phyloP scores from a whole-genome alignment of 352 stramenopile species.

The Phytopythium boreale region DNA sequence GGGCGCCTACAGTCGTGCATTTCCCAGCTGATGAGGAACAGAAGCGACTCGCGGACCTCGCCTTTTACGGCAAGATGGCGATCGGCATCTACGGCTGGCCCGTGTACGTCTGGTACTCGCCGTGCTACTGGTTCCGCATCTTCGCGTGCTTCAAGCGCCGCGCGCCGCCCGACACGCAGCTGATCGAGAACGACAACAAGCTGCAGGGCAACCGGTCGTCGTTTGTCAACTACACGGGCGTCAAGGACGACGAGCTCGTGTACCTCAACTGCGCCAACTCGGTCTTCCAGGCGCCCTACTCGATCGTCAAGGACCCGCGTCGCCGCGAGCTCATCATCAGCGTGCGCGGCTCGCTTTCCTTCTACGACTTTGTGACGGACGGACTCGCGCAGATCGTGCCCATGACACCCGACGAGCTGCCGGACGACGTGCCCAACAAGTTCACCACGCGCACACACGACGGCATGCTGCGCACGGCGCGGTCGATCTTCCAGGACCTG shows the following conservation, averaged over 20 bases:
- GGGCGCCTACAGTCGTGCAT: conserved; percentile 19
- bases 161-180: conserved; percentile 29
- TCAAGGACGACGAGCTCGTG: conserved; percentile 52
- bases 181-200: conserved; percentile 65
- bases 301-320: conserved; percentile 61
- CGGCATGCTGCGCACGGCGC: conserved; percentile 66
- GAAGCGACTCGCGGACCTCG: conserved; percentile 41
- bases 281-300: conserved; percentile 74
- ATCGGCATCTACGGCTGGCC: conserved; percentile 82
- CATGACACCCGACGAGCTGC: conserved; percentile 58
- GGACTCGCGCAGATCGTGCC: conserved; percentile 58
- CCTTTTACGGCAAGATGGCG: conserved; percentile 61
- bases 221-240: conserved; percentile 71
- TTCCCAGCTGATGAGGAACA: conserved; percentile 45
- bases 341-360: conserved; percentile 71
- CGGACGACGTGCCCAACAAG: conserved; percentile 42
- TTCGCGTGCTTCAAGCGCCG: conserved; percentile 55
- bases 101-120: conserved; percentile 76
- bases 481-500: conserved; percentile 54
- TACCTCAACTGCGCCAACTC: conserved; percentile 81
- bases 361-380: conserved; percentile 80
- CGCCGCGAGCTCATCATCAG: conserved; percentile 72
- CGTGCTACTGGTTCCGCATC: conserved; percentile 64
- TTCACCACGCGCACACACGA: conserved; percentile 59
- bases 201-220: conserved; percentile 57